Conservation (phyloP, 176 grass and related monocot species). For the Triticum aestivum region DNA sequence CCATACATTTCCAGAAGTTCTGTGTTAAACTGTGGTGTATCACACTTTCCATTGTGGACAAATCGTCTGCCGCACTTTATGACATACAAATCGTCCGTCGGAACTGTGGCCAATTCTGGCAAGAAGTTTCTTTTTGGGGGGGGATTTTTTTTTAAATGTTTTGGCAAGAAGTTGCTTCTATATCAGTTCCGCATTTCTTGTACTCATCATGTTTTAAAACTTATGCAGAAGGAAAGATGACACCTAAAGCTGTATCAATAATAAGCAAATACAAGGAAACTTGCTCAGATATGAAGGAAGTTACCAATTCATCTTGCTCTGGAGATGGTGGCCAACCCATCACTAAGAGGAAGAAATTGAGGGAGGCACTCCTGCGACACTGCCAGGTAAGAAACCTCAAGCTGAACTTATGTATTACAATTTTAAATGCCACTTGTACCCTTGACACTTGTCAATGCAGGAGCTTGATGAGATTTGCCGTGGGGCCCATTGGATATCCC, state of each 20-base stretch:
- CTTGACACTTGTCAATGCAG: conserved; percentile 37
- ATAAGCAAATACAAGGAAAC: conserved; percentile 23
- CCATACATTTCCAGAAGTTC: not conserved
- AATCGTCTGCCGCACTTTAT: not conserved
- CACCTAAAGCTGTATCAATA: conserved; percentile 26
- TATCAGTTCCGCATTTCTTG: not conserved
- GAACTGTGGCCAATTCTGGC: not conserved
- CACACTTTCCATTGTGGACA: not conserved
- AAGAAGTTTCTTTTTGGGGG: not conserved
- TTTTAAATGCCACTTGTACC: not conserved
- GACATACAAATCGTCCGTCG: not conserved
- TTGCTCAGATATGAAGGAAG: conserved; percentile 19
- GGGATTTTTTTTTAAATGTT: not conserved
- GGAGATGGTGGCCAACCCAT: conserved; percentile 19
- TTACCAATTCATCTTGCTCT: conserved; percentile 18
- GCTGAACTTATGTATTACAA: not conserved
- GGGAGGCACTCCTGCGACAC: conserved; percentile 31
- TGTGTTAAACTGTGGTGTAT: not conserved
- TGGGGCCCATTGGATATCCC: conserved; percentile 46
- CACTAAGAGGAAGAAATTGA: conserved; percentile 46
- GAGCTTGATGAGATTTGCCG: conserved; percentile 50
- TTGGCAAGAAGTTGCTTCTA: not conserved
- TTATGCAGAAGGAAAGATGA: conserved; percentile 32
- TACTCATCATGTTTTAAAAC: conserved; percentile 12
- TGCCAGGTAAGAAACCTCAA: conserved; percentile 42